phyloP scores from a whole-genome alignment of 805 yeast genomes.

The Barnettozyma sucrosica region DNA sequence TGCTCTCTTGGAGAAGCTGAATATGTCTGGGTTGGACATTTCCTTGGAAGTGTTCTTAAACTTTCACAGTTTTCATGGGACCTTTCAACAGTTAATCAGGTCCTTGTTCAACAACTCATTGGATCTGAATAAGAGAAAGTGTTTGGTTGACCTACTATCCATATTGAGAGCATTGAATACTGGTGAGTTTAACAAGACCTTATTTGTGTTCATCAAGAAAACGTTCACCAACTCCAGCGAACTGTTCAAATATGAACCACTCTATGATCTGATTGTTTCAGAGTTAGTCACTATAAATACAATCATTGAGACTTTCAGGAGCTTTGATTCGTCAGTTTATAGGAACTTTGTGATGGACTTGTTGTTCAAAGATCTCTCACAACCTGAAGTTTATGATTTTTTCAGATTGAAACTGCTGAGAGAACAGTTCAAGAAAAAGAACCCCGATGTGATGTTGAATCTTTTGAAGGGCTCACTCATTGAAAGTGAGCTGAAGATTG shows the following conservation, averaged over 20 bases:
- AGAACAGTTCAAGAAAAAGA: slow-evolving; percentile 15
- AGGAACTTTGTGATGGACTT: slow-evolving; percentile 19
- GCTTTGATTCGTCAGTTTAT: slow-evolving; percentile 18
- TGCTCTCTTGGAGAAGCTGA: neutral
- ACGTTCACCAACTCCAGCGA: slow-evolving; percentile 27
- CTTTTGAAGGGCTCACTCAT: slow-evolving; percentile 14
- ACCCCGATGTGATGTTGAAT: slow-evolving; percentile 16
- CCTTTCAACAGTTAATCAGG: slow-evolving; percentile 21
- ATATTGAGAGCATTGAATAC: slow-evolving; percentile 19
- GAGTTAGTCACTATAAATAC: slow-evolving; percentile 31
- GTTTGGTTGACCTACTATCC: slow-evolving; percentile 16
- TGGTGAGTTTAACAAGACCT: slow-evolving; percentile 23
- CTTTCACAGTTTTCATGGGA: slow-evolving; percentile 16
- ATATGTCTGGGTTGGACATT: slow-evolving; percentile 6
- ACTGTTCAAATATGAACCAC: slow-evolving; percentile 30
- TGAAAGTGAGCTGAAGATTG: slow-evolving; percentile 12
- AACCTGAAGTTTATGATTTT: slow-evolving; percentile 12
- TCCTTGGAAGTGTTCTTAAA: slow-evolving; percentile 10
- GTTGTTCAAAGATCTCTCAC: slow-evolving; percentile 18
- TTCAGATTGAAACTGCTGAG: slow-evolving; percentile 22
- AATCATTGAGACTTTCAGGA: slow-evolving; percentile 29
- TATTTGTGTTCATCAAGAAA: slow-evolving; percentile 26
- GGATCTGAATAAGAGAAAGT: slow-evolving; percentile 6
- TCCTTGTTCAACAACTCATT: slow-evolving; percentile 14
- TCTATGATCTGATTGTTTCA: slow-evolving; percentile 33